Evolutionary conservation across 805 yeast genomes (phyloP), one percentile per base, ranked within the genome.

Genomic region (Candida railenensis): DNA sequence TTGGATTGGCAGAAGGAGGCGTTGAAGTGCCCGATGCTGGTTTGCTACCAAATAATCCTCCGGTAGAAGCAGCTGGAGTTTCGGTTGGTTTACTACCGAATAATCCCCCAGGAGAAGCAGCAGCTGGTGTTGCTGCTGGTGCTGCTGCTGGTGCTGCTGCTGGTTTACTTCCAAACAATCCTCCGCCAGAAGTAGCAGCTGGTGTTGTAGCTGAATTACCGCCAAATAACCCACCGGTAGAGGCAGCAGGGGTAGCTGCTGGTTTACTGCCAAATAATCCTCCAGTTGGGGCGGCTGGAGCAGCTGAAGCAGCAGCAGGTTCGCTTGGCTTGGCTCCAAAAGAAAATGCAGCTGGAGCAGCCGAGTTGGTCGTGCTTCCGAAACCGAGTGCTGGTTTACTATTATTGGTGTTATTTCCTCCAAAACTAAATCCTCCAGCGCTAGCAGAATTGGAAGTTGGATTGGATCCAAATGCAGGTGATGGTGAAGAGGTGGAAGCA

Each of bases 211-310:
- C 28, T 14, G 53, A 41, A 2, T 47, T 51, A 36, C 45, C 45
- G 5, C 68, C 69, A 54, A 61, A 62, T 42, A 62, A 45, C 15
- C 66, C 63, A 33, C 61, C 55, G 7, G 55, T 33, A 22, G 54
- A 41, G 14, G 51, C 43, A 15, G 42, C 34, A 15, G 37, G 9
- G 37, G 34, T 32, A 3, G 32, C 47, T 9, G 48, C 53, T 16
- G 48, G 42, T 34, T 44, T 44, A 8, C 53, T 43, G 9, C 56
- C 59, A 47, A 54, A 57, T 8, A 52, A 44, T 34, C 51, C 54
- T 25, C 50, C 53, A 19, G 43, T 22, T n/a, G n/a, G n/a, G 20
- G 45, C 14, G 18, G 42, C 22, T 34, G 32, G 15, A 21, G 39
- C n/a, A 2, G 47, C 16, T 18, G 44, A 30, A 11, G 43, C 38